These are phyloP conservation scores for Tolypocladium ovalisporum DNA, from an alignment of 2,329 filamentous ascomycete genomes.

Conservation along the genomic window DNA sequence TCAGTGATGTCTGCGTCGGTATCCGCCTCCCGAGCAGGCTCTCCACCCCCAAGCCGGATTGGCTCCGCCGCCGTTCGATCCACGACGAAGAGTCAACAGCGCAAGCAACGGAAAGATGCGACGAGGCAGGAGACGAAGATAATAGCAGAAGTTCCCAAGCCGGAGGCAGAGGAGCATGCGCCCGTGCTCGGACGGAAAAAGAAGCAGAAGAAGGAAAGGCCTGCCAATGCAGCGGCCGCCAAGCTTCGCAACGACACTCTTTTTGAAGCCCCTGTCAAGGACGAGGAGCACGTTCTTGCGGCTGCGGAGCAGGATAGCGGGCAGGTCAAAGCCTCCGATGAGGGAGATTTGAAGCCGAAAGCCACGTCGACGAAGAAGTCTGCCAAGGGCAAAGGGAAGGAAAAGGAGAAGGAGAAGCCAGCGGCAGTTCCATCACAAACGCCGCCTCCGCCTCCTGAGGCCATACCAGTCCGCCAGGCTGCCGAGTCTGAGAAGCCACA, in stretches of 20 bases:
- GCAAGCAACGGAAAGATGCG: constrained; percentile 62
- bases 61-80: constrained; percentile 57
- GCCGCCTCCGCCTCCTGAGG: constrained; percentile 8
- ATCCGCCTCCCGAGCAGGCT: constrained; percentile 57
- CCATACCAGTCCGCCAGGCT: constrained; percentile 6
- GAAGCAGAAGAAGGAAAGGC: constrained; percentile 70
- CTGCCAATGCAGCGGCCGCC: constrained; percentile 11
- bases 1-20: constrained; percentile 63
- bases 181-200: constrained; percentile 74
- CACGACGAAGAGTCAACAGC: constrained; percentile 69
- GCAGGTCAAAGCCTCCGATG: constrained; percentile 4
- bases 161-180: constrained; percentile 49
- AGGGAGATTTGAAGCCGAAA: constrained; percentile 15
- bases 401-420: constrained; percentile 5
- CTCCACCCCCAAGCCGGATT: constrained; percentile 54
- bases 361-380: constrained; percentile 17
- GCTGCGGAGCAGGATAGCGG: not conserved
- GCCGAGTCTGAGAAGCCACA: constrained; percentile 17
- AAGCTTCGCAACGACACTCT: constrained; percentile 5
- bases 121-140: constrained; percentile 51
- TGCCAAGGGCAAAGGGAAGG: constrained; percentile 16
- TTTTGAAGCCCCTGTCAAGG: constrained; percentile 6
- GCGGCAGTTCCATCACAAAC: constrained; percentile 2
- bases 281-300: constrained; percentile 1
- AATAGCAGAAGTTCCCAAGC: constrained; percentile 37